A percentile compares a stretch with the other conserved stretches of the same genome.
Conservation (phyloP, 1,284 basidiomycete genomes). For the Melampsora abietis-canadensis region DNA sequence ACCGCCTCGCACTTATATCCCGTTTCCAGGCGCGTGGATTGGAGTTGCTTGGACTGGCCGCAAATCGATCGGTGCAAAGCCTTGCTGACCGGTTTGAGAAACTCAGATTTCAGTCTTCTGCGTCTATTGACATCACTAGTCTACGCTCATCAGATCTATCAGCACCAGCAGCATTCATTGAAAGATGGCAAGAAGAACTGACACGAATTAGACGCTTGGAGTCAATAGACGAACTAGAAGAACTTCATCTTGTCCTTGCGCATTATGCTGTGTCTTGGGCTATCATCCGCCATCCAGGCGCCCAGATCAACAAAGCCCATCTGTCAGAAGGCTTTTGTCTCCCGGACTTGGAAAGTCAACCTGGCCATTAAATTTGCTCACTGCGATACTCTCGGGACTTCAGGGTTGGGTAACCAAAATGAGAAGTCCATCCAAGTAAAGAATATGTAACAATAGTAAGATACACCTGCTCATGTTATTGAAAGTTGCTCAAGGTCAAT, state of each 20-base stretch:
- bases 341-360: too few relatives aligned
- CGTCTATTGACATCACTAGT: constrained; percentile 23
- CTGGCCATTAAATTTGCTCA: too few relatives aligned
- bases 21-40: constrained; percentile 62
- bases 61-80: background rate
- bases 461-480: too few relatives aligned
- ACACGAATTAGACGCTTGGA: constrained; percentile 71
- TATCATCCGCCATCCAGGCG: constrained; percentile 40
- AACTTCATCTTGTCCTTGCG: constrained; percentile 76
- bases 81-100: background rate
- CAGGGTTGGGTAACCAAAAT: too few relatives aligned
- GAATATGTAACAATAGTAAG: too few relatives aligned
- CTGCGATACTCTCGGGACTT: too few relatives aligned
- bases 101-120: constrained; percentile 16
- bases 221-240: constrained; percentile 84
- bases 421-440: too few relatives aligned
- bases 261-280: constrained; percentile 86
- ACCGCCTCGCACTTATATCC: constrained; percentile 65
- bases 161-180: background rate
- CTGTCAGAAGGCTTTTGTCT: too few relatives aligned
- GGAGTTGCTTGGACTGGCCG: background rate
- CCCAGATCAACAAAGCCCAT: too few relatives aligned
- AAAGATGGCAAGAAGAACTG: background rate
- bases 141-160: background rate
- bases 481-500: too few relatives aligned